These are phyloP conservation scores for Begonia masoniana DNA, from an alignment of 306 rosid species.

Conservation along the genomic window DNA sequence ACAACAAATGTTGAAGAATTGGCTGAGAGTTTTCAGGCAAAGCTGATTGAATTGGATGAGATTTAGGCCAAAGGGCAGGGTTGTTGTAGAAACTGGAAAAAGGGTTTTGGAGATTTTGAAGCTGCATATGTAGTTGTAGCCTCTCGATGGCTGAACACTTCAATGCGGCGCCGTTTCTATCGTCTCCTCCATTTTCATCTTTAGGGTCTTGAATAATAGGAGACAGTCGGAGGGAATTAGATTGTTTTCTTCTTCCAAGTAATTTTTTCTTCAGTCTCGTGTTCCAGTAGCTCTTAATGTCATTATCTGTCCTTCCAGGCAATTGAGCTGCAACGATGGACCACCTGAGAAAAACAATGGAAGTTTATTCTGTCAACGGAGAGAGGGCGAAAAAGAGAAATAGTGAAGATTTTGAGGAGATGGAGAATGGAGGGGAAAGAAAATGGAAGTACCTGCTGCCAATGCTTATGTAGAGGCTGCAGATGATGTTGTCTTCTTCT, in stretches of 20 bases:
- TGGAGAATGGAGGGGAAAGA: constrained; percentile 8
- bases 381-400: neutral
- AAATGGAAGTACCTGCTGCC: constrained; percentile 71
- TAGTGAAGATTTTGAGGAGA: neutral
- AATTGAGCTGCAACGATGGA: constrained; percentile 95
- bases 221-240: constrained; percentile 11
- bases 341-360: constrained; percentile 44
- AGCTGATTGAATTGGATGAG: constrained; percentile 62
- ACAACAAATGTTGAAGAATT: constrained; percentile 17
- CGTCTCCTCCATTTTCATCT: constrained; percentile 21
- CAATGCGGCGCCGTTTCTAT: constrained; percentile 20
- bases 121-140: constrained; percentile 94
- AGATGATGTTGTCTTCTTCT: constrained; percentile 94
- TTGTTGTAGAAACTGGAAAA: constrained; percentile 44
- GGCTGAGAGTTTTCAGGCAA: constrained; percentile 24
- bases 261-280: constrained; percentile 85
- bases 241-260: constrained; percentile 75
- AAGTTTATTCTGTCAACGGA: constrained; percentile 10
- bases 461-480: constrained; percentile 93
- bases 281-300: constrained; percentile 96
- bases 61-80: constrained; percentile 73
- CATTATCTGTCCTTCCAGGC: constrained; percentile 98
- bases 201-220: constrained; percentile 14
- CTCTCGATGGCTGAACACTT: constrained; percentile 84
- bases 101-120: constrained; percentile 75